These are phyloP conservation scores for Penicillium silybi DNA, from an alignment of 495 filamentous ascomycete species.

Conservation along the genomic window DNA sequence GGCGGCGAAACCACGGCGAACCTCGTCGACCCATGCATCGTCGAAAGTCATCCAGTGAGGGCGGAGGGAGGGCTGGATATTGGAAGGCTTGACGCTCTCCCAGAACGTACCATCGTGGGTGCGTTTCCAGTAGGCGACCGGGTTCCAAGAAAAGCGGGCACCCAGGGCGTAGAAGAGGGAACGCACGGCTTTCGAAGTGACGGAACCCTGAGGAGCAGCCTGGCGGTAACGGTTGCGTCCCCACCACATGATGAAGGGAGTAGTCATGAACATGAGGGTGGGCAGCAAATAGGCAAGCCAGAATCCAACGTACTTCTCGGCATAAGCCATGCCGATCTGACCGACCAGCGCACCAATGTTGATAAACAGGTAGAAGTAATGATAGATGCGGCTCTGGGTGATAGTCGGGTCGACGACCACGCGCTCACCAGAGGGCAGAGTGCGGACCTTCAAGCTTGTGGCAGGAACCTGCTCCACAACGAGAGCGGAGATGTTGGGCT, in stretches of 20 bases:
- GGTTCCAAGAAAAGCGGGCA: conserved; percentile 57
- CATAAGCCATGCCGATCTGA: conserved; percentile 56
- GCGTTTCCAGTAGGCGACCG: conserved; percentile 34
- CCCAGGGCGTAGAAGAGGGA: conserved; percentile 54
- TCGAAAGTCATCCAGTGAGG: conserved; percentile 71
- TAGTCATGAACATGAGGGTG: conserved; percentile 54
- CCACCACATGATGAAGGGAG: conserved; percentile 55
- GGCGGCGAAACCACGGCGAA: conserved; percentile 62
- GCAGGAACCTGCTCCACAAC: conserved; percentile 46
- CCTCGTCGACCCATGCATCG: conserved; percentile 69
- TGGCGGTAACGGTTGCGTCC: conserved; percentile 57
- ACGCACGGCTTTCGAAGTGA: conserved; percentile 53
- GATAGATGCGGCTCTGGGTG: conserved; percentile 29
- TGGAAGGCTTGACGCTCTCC: conserved; percentile 62
- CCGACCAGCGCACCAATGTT: conserved; percentile 52
- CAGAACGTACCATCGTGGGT: conserved; percentile 53
- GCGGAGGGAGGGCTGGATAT: conserved; percentile 30
- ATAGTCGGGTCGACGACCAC: conserved; percentile 67
- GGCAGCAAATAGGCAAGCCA: conserved; percentile 66
- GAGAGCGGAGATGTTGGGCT: conserved; percentile 63
- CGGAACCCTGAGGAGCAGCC: conserved; percentile 59
- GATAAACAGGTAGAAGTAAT: conserved; percentile 50
- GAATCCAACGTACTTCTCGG: conserved; percentile 73
- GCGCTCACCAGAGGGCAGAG: conserved; percentile 48
- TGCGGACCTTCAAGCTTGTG: conserved; percentile 30